A percentile compares a stretch with the other conserved stretches of the same genome.
Conservation (phyloP, 2,329 filamentous ascomycete species). For the Fusarium devonianum region DNA sequence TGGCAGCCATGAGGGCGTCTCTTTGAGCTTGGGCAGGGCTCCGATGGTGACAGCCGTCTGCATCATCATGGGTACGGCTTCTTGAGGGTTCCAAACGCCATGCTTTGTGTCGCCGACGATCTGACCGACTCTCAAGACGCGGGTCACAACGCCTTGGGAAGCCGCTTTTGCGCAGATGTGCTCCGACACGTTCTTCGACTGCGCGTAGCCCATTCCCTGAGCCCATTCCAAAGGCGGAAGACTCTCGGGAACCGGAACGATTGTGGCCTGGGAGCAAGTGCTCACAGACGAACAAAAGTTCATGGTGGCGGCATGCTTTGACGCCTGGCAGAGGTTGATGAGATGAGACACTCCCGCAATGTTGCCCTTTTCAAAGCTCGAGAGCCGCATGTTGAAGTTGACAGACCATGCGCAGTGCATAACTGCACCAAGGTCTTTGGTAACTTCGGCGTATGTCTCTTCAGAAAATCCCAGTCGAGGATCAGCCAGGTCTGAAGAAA, state of each 20-base stretch:
- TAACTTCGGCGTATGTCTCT: too few relatives aligned
- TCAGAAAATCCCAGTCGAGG: too few relatives aligned
- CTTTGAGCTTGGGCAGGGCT: conserved; percentile 54
- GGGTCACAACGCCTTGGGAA: conserved; percentile 43
- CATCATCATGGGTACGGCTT: conserved; percentile 59
- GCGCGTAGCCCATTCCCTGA: conserved; percentile 59
- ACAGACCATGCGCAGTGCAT: conserved; percentile 63
- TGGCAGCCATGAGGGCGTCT: conserved; percentile 49
- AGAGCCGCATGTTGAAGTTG: conserved; percentile 60
- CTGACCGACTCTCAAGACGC: conserved; percentile 53
- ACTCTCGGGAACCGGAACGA: conserved; percentile 44
- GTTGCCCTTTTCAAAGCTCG: conserved; percentile 55
- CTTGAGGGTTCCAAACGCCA: conserved; percentile 58
- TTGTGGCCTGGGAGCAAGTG: conserved; percentile 47
- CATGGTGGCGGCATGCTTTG: conserved; percentile 48
- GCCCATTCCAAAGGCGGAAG: too few relatives aligned
- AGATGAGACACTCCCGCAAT: conserved; percentile 56
- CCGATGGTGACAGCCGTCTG: conserved; percentile 54
- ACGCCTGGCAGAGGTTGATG: conserved; percentile 49
- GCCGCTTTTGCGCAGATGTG: conserved; percentile 47
- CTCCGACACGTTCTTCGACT: conserved; percentile 58
- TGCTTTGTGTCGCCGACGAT: conserved; percentile 55
- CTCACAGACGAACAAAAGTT: conserved; percentile 55
- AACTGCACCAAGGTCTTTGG: too few relatives aligned
- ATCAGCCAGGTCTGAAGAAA: conserved; percentile 52